A percentile compares a stretch with the other conserved stretches of the same genome.
Evolutionary conservation across 768 basidiomycete genomes (phyloP).

Genomic region (Imleria badia): DNA sequence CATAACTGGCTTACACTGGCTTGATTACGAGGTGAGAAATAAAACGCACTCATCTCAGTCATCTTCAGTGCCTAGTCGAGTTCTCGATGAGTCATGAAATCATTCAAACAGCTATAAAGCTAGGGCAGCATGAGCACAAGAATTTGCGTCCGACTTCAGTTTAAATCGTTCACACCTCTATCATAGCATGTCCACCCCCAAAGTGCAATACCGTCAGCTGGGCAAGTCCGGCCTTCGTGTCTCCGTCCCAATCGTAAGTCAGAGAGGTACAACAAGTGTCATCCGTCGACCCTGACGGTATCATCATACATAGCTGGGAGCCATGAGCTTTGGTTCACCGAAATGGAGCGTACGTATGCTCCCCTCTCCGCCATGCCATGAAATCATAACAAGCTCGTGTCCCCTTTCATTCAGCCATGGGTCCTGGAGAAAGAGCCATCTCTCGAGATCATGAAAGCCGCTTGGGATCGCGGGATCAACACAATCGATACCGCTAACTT

Average conservation of each 20-base stretch:
- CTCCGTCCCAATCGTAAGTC: constrained; percentile 34
- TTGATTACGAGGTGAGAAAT: not conserved
- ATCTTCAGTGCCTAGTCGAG: no score
- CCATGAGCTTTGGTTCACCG: constrained; percentile 28
- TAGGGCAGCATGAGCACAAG: no score
- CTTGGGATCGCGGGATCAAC: constrained; percentile 41
- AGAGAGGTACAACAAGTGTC: not conserved
- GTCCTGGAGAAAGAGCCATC: constrained; percentile 31
- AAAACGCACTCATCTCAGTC: no score
- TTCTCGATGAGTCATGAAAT: no score
- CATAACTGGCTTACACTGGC: not conserved
- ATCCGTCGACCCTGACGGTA: not conserved
- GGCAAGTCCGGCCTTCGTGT: constrained; percentile 34
- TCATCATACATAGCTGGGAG: constrained; percentile 22
- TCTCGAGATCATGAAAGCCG: constrained; percentile 36
- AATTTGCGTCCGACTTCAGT: no score
- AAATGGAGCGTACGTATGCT: constrained; percentile 27
- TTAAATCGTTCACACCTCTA: no score
- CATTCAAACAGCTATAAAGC: no score
- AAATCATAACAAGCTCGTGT: not conserved
- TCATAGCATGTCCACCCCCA: constrained; percentile 13
- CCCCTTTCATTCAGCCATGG: constrained; percentile 7
- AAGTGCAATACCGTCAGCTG: constrained; percentile 31
- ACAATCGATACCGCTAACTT: constrained; percentile 41
- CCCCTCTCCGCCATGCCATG: not conserved